These are phyloP conservation scores for Erigeron canadensis DNA, from an alignment of 129 eudicot genomes.

Conservation along the genomic window DNA sequence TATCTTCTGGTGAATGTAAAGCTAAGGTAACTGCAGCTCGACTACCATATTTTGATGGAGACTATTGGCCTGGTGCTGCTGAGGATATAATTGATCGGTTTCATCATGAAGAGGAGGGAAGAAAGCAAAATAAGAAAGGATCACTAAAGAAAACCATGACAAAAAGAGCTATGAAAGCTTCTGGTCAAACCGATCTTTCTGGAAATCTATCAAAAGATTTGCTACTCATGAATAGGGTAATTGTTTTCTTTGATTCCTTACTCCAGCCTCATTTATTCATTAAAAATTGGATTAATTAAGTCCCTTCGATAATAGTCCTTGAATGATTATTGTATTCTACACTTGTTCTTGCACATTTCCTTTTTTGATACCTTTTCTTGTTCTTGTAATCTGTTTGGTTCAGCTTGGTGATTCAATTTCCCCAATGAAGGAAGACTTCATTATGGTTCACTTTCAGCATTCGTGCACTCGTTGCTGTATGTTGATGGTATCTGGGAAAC, in stretches of 20 bases:
- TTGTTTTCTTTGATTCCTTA: background rate
- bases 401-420: constrained; percentile 94
- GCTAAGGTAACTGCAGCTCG: constrained; percentile 95
- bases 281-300: background rate
- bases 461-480: constrained; percentile 92
- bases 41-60: constrained; percentile 96
- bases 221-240: constrained; percentile 88
- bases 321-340: background rate
- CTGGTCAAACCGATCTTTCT: constrained; percentile 85
- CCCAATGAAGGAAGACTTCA: constrained; percentile 98
- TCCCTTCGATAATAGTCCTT: background rate
- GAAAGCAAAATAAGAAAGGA: constrained; percentile 79
- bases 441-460: constrained; percentile 97
- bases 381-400: constrained; percentile 21
- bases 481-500: constrained; percentile 83
- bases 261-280: too few species aligned
- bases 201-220: constrained; percentile 93
- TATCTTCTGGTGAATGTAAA: constrained; percentile 81
- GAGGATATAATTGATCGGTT: constrained; percentile 84
- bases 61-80: constrained; percentile 99
- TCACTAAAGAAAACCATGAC: constrained; percentile 58
- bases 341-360: too few species aligned
- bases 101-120: constrained; percentile 86
- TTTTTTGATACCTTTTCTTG: background rate
- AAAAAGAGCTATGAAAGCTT: constrained; percentile 78